Evolutionary conservation across 257 asterid genomes (phyloP).

Genomic region (Sherardia arvensis): DNA sequence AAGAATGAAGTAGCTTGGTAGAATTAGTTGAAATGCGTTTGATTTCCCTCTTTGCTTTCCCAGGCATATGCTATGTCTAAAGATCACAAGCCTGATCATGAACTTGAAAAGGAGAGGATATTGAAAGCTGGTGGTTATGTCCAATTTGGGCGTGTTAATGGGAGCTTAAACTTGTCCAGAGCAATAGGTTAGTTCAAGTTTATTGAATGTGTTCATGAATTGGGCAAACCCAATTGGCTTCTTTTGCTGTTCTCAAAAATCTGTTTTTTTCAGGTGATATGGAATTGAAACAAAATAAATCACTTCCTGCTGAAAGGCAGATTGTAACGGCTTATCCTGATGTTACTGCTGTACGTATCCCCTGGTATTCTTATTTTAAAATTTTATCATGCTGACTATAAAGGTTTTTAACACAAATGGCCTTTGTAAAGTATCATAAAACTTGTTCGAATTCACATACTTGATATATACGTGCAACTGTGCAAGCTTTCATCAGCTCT

Average conservation of each 20-base stretch:
- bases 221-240: not conserved
- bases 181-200: constrained; percentile 60
- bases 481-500: constrained; percentile 3
- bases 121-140: constrained; percentile 86
- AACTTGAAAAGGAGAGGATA: constrained; percentile 70
- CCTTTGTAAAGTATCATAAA: not conserved
- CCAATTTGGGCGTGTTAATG: constrained; percentile 90
- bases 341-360: constrained; percentile 50
- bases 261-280: constrained; percentile 59
- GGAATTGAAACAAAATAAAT: constrained; percentile 82
- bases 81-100: constrained; percentile 92
- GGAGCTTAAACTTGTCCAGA: constrained; percentile 85
- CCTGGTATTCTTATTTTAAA: not conserved
- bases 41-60: constrained; percentile 4
- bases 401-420: not conserved
- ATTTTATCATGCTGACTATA: not conserved
- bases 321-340: constrained; percentile 87
- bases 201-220: constrained; percentile 6
- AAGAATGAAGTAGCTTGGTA: not conserved
- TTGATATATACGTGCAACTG: not conserved
- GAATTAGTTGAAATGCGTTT: not conserved
- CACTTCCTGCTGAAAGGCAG: constrained; percentile 80
- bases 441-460: not conserved
- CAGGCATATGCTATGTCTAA: constrained; percentile 75
- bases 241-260: not conserved